Base-by-base conservation (phyloP, 2,329 filamentous ascomycete species). In the Corniculantispora saksenae region DNA sequence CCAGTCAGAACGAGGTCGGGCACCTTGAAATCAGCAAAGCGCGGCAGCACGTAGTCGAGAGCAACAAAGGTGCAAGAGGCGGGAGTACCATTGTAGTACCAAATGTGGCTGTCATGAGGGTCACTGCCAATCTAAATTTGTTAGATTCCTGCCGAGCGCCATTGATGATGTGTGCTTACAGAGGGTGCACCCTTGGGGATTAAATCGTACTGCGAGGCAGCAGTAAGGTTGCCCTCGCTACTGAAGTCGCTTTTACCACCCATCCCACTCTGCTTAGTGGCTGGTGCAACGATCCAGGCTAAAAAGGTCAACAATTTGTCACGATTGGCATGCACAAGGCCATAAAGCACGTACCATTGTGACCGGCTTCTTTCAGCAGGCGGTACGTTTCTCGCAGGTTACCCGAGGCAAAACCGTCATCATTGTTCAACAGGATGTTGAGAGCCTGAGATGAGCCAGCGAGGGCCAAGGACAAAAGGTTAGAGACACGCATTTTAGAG, bases 11-110 rank as follows among this genome's bases (percentile, higher is more conserved):
- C 78, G 3, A 87, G 77, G 62, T 88, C 85, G 0, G 83, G 83
- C 2, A 78, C 77, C n/a, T 72, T 76, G 69, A 83, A 80, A 69
- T 81, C 76, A 67, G 78, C 79, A 70, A 79, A 83, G 17, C 71
- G 74, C 1, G 84, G 84, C 19, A 87, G 76, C 10, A 87, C 82
- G 53, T 83, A 85, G 75, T 87, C 84, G 7, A 87, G 78, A 2
- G 80, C 84, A 6, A 87, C 82, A 65, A 86, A 83, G 1, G 83
- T 84, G 69, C 82, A 84, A 0, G 84, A 81, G 0, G 83, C 83
- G 0, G 85, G 83, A 0, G 84, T 88, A 25, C 85, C 84, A 61
- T 87, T 85, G 74, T 86, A 88, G 70, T 87, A 87, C 83, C 83
- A 87, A 67, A 88, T 84, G 66, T 84, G 79, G 61, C 76, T 76